These are phyloP conservation scores for Crataegus laevigata DNA, from an alignment of 306 rosid species.

Conservation along the genomic window DNA sequence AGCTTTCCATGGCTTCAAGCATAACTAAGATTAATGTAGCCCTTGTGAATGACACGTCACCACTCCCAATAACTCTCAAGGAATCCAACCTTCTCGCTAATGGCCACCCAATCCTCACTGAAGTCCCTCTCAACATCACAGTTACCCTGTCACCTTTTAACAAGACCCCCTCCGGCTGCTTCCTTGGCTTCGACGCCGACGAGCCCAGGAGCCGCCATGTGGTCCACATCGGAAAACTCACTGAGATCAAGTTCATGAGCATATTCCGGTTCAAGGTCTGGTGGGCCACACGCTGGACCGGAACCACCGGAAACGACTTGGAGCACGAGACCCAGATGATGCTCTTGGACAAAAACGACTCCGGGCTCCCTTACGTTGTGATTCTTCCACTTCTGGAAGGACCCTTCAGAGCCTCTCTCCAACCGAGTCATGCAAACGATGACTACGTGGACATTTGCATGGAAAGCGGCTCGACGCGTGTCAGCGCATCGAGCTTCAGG, in stretches of 20 bases:
- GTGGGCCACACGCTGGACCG: slow-evolving; percentile 74
- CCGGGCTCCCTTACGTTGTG: slow-evolving; percentile 43
- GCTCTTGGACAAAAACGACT: slow-evolving; percentile 28
- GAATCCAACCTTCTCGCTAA: slow-evolving; percentile 41
- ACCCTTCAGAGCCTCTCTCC: slow-evolving; percentile 45
- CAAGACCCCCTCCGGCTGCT: slow-evolving; percentile 28
- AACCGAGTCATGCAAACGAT: slow-evolving; percentile 13
- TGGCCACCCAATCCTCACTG: slow-evolving; percentile 44
- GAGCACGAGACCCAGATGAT: slow-evolving; percentile 60
- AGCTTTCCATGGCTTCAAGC: slow-evolving; percentile 39
- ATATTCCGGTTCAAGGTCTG: slow-evolving; percentile 67
- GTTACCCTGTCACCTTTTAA: slow-evolving; percentile 25
- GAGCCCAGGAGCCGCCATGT: slow-evolving; percentile 38
- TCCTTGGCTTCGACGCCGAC: slow-evolving; percentile 45
- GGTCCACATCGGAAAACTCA: slow-evolving; percentile 40
- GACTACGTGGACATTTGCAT: slow-evolving; percentile 41
- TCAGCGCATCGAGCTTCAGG: slow-evolving; percentile 29
- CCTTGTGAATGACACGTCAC: background rate
- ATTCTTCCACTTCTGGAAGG: slow-evolving; percentile 60
- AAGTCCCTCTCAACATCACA: slow-evolving; percentile 43
- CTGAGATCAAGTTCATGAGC: slow-evolving; percentile 36
- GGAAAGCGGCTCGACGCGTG: slow-evolving; percentile 63
- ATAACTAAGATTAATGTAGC: slow-evolving; percentile 21
- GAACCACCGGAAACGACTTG: slow-evolving; percentile 37
- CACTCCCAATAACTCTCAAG: slow-evolving; percentile 26